Conservation (phyloP, 2,329 filamentous ascomycete species). For the Colletotrichum godetiae region DNA sequence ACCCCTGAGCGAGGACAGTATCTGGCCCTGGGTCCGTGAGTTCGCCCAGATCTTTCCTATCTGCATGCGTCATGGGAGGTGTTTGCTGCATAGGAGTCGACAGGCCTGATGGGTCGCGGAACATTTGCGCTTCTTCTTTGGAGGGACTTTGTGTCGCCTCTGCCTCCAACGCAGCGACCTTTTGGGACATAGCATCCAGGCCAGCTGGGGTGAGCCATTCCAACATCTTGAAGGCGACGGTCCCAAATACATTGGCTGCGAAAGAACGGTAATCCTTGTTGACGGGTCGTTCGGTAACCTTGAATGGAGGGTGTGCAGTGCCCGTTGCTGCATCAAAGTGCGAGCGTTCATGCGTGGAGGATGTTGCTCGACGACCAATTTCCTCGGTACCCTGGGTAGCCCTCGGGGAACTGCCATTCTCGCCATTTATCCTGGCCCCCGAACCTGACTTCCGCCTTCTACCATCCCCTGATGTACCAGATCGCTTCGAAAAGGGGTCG, state of each 20-base stretch:
- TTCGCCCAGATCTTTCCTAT: slow-evolving; percentile 38
- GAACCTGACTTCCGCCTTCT: slow-evolving; percentile 24
- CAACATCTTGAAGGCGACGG: slow-evolving; percentile 75
- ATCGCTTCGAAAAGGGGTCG: slow-evolving; percentile 31
- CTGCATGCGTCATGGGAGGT: slow-evolving; percentile 24
- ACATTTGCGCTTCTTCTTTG: slow-evolving; percentile 16
- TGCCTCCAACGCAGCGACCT: slow-evolving; percentile 45
- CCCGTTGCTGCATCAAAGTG: slow-evolving; percentile 35
- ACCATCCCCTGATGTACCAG: slow-evolving; percentile 16
- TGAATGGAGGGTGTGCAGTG: slow-evolving; percentile 40
- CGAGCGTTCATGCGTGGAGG: slow-evolving; percentile 19
- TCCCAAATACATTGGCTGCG: slow-evolving; percentile 72
- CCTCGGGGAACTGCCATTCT: neutral
- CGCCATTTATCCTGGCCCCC: neutral
- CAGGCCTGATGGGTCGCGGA: slow-evolving; percentile 25
- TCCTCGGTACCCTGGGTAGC: slow-evolving; percentile 6
- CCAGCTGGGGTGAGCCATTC: slow-evolving; percentile 75
- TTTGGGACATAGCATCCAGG: slow-evolving; percentile 60
- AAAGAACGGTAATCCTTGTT: slow-evolving; percentile 70
- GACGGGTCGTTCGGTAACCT: slow-evolving; percentile 57
- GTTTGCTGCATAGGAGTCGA: slow-evolving; percentile 25
- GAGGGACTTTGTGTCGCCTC: slow-evolving; percentile 37
- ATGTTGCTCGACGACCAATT: neutral
- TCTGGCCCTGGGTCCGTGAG: slow-evolving; percentile 15
- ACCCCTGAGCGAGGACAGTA: slow-evolving; percentile 12